Conservation (phyloP, 192 early-diverging fungal genomes). For the Linderina pennispora region DNA sequence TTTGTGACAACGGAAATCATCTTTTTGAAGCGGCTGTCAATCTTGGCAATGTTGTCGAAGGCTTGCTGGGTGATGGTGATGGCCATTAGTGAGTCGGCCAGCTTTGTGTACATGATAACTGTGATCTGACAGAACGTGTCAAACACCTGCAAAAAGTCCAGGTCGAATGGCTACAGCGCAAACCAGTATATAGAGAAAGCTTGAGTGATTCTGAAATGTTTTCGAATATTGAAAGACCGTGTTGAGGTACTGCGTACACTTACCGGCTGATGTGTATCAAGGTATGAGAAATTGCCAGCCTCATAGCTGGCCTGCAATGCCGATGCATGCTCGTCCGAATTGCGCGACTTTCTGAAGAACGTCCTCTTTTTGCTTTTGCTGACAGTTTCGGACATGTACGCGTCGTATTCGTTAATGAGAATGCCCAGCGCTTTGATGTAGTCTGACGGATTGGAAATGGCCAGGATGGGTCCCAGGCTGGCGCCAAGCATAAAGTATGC, state of each 20-base stretch:
- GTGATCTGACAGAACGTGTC: slow-evolving; percentile 61
- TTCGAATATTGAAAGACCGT: no score
- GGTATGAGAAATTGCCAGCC: slow-evolving; percentile 40
- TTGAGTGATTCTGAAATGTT: no score
- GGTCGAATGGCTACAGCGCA: slow-evolving; percentile 48
- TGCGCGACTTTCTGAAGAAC: slow-evolving; percentile 45
- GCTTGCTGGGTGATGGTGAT: slow-evolving; percentile 45
- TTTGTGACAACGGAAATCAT: slow-evolving; percentile 56
- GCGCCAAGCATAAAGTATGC: slow-evolving; percentile 61
- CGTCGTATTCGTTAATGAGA: slow-evolving; percentile 54
- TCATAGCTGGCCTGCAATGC: slow-evolving; percentile 22
- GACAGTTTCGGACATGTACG: slow-evolving; percentile 39
- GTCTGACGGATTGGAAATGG: slow-evolving; percentile 55
- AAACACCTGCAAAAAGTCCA: slow-evolving; percentile 64
- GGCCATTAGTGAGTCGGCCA: slow-evolving; percentile 37
- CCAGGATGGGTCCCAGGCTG: slow-evolving; percentile 57
- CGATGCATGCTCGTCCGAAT: slow-evolving; percentile 33
- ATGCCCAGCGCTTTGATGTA: slow-evolving; percentile 58
- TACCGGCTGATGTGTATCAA: slow-evolving; percentile 45
- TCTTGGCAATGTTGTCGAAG: slow-evolving; percentile 59
- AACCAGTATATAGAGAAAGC: background rate
- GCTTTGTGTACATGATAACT: slow-evolving; percentile 52
- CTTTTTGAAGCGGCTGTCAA: slow-evolving; percentile 63
- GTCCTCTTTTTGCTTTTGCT: slow-evolving; percentile 37
- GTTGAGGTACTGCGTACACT: no score